Conservation (phyloP, 306 rosid species). For the Senna siamea region DNA sequence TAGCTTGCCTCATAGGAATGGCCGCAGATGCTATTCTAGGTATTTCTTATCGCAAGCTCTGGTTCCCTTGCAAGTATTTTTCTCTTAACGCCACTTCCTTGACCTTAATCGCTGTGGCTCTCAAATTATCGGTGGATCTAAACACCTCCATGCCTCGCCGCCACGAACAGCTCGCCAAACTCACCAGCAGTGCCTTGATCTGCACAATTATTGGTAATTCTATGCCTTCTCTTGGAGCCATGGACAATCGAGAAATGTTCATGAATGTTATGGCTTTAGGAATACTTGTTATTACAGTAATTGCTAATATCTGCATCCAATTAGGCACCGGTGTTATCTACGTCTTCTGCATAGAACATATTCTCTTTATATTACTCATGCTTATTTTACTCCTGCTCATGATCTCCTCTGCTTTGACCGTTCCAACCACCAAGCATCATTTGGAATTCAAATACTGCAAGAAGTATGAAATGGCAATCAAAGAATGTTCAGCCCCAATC, state of each 20-base stretch:
- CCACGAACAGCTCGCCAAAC: constrained; percentile 81
- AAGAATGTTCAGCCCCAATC: constrained; percentile 37
- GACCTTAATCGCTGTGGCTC: constrained; percentile 66
- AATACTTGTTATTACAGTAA: constrained; percentile 73
- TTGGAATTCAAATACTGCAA: constrained; percentile 54
- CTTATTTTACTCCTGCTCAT: constrained; percentile 60
- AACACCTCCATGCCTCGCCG: constrained; percentile 83
- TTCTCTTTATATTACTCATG: constrained; percentile 62
- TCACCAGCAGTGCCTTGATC: constrained; percentile 70
- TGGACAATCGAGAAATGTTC: constrained; percentile 60
- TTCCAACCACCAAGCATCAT: constrained; percentile 64
- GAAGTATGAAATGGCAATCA: constrained; percentile 49
- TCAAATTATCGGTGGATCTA: constrained; percentile 75
- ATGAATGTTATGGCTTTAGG: constrained; percentile 75
- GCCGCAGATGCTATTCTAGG: constrained; percentile 65
- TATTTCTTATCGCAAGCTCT: constrained; percentile 56
- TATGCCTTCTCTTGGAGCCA: constrained; percentile 86
- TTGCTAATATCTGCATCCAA: constrained; percentile 77
- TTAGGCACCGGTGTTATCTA: constrained; percentile 84
- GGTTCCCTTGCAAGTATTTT: constrained; percentile 82
- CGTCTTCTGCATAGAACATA: constrained; percentile 72
- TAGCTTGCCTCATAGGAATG: constrained; percentile 62
- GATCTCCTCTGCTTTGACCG: constrained; percentile 57
- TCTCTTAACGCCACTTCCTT: constrained; percentile 81
- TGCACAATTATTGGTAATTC: constrained; percentile 75